These are phyloP conservation scores for Cephalotrichum gorgonifer DNA, from an alignment of 2,329 filamentous ascomycete species.

Conservation along the genomic window DNA sequence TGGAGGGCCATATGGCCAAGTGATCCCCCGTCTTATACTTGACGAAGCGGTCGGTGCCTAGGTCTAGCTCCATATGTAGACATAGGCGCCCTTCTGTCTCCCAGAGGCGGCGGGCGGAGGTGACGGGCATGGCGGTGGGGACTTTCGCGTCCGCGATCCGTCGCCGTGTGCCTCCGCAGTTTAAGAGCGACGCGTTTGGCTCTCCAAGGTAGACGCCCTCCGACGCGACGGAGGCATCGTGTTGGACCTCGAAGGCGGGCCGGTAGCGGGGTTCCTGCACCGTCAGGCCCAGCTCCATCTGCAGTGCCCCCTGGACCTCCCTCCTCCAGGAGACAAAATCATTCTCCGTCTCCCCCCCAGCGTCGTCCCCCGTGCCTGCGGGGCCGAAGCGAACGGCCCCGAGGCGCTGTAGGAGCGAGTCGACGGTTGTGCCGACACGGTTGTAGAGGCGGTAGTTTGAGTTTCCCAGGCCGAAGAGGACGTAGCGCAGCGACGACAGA, in stretches of 20 bases:
- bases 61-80: conserved; percentile 25
- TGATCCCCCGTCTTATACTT: conserved; percentile 29
- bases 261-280: too few species aligned
- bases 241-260: too few species aligned
- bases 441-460: neutral
- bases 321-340: neutral
- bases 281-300: too few species aligned
- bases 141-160: too few species aligned
- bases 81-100: conserved; percentile 1
- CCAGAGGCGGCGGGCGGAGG: neutral
- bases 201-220: too few species aligned
- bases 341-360: neutral
- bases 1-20: conserved; percentile 27
- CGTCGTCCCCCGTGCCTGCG: neutral
- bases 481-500: neutral
- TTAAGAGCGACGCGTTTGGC: too few species aligned
- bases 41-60: conserved; percentile 15
- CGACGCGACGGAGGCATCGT: too few species aligned
- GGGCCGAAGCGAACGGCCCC: neutral
- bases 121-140: neutral
- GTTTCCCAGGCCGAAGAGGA: neutral
- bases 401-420: neutral
- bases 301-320: too few species aligned
- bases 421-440: neutral
- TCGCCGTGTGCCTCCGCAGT: neutral